A percentile compares a stretch with the other conserved stretches of the same genome.
phyloP scores from a whole-genome alignment of 208 protist species.

The Leishmania braziliensis region DNA sequence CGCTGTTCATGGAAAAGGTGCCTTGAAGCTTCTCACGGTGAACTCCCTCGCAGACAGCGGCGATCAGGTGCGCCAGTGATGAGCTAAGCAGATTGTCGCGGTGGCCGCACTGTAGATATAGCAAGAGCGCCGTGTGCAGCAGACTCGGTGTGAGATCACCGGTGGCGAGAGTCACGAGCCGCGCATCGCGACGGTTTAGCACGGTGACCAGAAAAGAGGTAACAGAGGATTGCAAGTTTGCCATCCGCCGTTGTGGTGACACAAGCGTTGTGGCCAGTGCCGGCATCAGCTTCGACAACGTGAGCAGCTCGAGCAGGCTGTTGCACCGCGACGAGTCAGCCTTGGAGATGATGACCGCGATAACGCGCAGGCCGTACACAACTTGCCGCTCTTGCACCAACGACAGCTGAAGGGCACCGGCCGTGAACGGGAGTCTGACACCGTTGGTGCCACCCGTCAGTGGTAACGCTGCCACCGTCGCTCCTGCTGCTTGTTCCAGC shows the following conservation, averaged over 20 bases:
- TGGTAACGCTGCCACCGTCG: neutral
- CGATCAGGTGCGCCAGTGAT: slow-evolving; percentile 54
- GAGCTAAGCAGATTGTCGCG: slow-evolving; percentile 61
- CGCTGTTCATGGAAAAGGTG: neutral
- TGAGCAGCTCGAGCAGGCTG: slow-evolving; percentile 32
- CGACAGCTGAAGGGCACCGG: slow-evolving; percentile 9
- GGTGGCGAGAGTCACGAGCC: slow-evolving; percentile 23
- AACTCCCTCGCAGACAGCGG: slow-evolving; percentile 43
- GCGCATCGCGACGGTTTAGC: slow-evolving; percentile 24
- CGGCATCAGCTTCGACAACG: slow-evolving; percentile 31
- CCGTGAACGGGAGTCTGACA: neutral
- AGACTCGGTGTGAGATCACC: slow-evolving; percentile 14
- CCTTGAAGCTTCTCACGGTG: slow-evolving; percentile 49
- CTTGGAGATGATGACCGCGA: slow-evolving; percentile 37
- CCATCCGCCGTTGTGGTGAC: slow-evolving; percentile 25
- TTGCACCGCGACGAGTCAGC: slow-evolving; percentile 27
- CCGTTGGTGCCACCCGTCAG: neutral
- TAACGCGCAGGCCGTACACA: slow-evolving; percentile 45
- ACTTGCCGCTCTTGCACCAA: slow-evolving; percentile 39
- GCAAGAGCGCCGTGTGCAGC: slow-evolving; percentile 40
- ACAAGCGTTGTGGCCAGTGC: slow-evolving; percentile 23
- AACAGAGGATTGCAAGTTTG: slow-evolving; percentile 66
- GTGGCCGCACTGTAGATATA: slow-evolving; percentile 43
- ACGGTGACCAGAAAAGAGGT: slow-evolving; percentile 44
- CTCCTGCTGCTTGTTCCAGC: slow-evolving; percentile 16